A percentile compares a stretch with the other conserved stretches of the same genome.
Conservation (phyloP, 306 rosid species). For the Cucurbita maxima region DNA sequence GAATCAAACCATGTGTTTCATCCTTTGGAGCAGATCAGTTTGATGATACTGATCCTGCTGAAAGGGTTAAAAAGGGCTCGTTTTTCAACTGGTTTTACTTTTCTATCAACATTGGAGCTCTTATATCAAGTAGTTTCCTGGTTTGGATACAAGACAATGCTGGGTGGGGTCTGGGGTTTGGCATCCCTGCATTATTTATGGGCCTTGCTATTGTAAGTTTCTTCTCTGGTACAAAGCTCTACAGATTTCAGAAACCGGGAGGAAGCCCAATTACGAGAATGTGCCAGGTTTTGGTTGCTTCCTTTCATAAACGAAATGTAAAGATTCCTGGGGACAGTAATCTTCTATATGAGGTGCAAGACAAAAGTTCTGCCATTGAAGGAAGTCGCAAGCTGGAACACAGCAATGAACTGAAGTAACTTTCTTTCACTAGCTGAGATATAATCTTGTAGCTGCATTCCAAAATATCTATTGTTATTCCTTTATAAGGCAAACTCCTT, state of each 20-base stretch:
- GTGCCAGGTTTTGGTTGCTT: conserved; percentile 90
- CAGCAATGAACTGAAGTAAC: conserved; percentile 65
- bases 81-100: conserved; percentile 98
- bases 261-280: conserved; percentile 91
- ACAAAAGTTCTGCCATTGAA: conserved; percentile 67
- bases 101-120: conserved; percentile 80
- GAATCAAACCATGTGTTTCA: conserved; percentile 90
- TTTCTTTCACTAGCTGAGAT: conserved; percentile 3
- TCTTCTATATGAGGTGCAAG: conserved; percentile 64
- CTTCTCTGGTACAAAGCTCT: conserved; percentile 70
- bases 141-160: conserved; percentile 95
- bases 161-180: conserved; percentile 97
- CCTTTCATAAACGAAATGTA: conserved; percentile 46
- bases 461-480: background rate
- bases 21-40: conserved; percentile 97
- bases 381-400: conserved; percentile 93
- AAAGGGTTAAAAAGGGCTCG: conserved; percentile 82
- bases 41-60: conserved; percentile 78
- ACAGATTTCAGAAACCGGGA: conserved; percentile 92
- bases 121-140: conserved; percentile 61
- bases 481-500: background rate
- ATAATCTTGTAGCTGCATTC: background rate
- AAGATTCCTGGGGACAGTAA: conserved; percentile 57
- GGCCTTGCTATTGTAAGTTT: conserved; percentile 68
- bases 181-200: conserved; percentile 89